A percentile compares a stretch with the other conserved stretches of the same genome.
Conservation (phyloP, 2,329 filamentous ascomycete genomes). For the Fusarium scirpi region DNA sequence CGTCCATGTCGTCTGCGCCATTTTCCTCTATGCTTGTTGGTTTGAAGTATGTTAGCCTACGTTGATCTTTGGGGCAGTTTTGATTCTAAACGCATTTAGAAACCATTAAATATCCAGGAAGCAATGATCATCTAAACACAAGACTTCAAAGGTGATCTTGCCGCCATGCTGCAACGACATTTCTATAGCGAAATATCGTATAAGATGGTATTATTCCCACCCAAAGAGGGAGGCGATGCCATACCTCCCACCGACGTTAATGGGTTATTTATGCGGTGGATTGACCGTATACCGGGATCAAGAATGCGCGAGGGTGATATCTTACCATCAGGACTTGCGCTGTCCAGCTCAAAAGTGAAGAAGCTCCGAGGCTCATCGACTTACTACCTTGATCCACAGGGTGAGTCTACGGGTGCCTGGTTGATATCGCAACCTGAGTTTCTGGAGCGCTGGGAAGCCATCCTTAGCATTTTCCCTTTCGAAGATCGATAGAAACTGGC, state of each 20-base stretch:
- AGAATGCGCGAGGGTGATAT: background rate
- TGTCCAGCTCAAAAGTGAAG: rapidly evolving
- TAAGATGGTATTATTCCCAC: background rate
- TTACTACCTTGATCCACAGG: background rate
- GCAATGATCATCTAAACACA: background rate
- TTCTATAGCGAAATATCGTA: background rate
- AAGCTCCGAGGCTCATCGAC: rapidly evolving
- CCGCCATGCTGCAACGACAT: background rate
- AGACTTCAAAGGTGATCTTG: background rate
- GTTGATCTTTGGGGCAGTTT: rapidly evolving
- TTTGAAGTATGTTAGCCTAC: background rate
- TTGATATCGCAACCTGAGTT: rapidly evolving
- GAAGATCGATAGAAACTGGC: background rate
- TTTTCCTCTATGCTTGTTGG: background rate
- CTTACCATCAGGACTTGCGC: background rate
- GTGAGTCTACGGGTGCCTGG: too few relatives aligned
- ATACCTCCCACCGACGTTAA: rapidly evolving
- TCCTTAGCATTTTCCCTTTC: background rate
- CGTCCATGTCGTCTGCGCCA: background rate
- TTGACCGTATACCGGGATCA: rapidly evolving
- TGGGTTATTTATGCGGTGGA: background rate
- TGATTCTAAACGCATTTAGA: background rate
- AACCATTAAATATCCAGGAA: conserved; percentile 2
- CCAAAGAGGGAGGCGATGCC: rapidly evolving
- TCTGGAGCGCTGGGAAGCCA: background rate